phyloP scores from a whole-genome alignment of 2,329 filamentous ascomycete species.

The Aspergillus brunneoviolaceus region DNA sequence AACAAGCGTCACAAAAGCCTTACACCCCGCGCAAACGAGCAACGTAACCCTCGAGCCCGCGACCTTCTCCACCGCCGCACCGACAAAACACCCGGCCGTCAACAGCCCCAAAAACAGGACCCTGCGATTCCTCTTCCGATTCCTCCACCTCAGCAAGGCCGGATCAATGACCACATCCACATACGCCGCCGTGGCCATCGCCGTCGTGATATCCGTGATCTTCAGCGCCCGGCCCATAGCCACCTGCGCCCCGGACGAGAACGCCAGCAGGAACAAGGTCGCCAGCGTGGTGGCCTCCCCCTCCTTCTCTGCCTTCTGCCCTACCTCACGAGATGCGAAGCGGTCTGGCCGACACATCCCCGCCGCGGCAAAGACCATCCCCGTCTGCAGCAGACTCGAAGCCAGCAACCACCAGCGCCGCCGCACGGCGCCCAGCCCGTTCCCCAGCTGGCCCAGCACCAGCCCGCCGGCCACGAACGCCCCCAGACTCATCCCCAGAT shows the following conservation, averaged over 20 bases:
- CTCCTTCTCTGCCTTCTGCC: too few species aligned
- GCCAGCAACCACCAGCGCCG: slow-evolving; percentile 55
- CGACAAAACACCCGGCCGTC: slow-evolving; percentile 47
- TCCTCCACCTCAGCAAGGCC: slow-evolving; percentile 47
- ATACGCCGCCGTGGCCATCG: slow-evolving; percentile 65
- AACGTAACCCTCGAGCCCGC: not conserved
- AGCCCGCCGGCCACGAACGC: slow-evolving; percentile 58
- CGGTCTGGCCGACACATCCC: slow-evolving; percentile 31
- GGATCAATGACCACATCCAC: slow-evolving; percentile 60
- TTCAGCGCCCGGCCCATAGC: slow-evolving; percentile 56
- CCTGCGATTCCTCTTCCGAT: slow-evolving; percentile 35
- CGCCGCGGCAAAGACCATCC: slow-evolving; percentile 49
- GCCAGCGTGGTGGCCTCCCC: slow-evolving; percentile 9
- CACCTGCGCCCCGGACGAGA: slow-evolving; percentile 59
- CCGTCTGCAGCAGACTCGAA: slow-evolving; percentile 57
- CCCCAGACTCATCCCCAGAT: slow-evolving; percentile 56
- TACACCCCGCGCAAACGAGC: too few species aligned
- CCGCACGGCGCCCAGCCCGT: slow-evolving; percentile 50
- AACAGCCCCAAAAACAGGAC: slow-evolving; percentile 40
- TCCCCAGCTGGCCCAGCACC: slow-evolving; percentile 57
- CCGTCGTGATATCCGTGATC: slow-evolving; percentile 63
- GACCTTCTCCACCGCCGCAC: slow-evolving; percentile 37
- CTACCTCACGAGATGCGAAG: too few species aligned
- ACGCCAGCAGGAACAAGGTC: slow-evolving; percentile 54
- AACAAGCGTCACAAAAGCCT: too few species aligned